These are phyloP conservation scores for Cystobasidium sp. DNA, from an alignment of 1,284 basidiomycete genomes.

Conservation along the genomic window DNA sequence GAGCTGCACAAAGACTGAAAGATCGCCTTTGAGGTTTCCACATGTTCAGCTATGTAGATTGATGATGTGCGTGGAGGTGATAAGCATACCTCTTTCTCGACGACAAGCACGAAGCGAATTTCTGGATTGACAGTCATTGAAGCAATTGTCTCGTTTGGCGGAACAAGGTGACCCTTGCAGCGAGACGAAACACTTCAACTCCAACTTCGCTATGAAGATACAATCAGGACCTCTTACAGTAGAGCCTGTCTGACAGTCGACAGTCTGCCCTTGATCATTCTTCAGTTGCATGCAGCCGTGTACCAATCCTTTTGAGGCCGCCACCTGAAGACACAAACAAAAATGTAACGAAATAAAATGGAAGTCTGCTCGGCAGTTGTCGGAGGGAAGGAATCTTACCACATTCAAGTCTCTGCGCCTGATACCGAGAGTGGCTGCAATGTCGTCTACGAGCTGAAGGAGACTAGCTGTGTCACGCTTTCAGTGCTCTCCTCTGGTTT, in stretches of 20 bases:
- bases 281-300: constrained; percentile 69
- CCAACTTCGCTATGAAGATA: neutral
- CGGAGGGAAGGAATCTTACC: constrained; percentile 59
- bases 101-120: constrained; percentile 75
- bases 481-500: neutral
- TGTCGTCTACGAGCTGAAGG: constrained; percentile 79
- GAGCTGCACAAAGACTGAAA: constrained; percentile 77
- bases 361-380: neutral
- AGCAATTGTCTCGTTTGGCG: constrained; percentile 70
- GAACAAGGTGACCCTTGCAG: constrained; percentile 73
- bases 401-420: constrained; percentile 77
- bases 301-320: constrained; percentile 82
- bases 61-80: neutral
- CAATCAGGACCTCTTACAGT: neutral
- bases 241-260: constrained; percentile 53
- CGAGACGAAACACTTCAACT: neutral
- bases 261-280: constrained; percentile 64
- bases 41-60: neutral
- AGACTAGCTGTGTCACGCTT: neutral
- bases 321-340: constrained; percentile 63
- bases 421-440: constrained; percentile 77
- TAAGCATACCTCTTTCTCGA: constrained; percentile 84
- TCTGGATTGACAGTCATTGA: constrained; percentile 63
- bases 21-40: constrained; percentile 67
- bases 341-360: too few relatives aligned